Base-by-base conservation (phyloP, 73 alveolate genomes). In the Blepharisma stoltei region DNA sequence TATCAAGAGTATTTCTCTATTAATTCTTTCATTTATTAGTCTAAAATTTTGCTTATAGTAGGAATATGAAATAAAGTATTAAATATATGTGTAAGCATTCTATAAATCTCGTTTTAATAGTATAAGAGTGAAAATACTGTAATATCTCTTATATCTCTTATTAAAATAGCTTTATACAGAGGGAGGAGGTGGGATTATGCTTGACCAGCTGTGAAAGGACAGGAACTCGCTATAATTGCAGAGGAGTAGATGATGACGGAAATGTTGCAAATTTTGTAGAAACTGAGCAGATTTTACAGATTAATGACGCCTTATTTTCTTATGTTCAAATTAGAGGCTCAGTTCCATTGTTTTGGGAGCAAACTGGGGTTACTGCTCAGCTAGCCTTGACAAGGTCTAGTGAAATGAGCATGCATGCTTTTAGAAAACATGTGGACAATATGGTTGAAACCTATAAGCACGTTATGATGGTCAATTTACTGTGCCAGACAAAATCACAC, bases 221-320 rank as follows among this genome's bases (percentile, higher is more conserved):
- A 70, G 99, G 99, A 0, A 95, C 99, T n/a, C 73, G 99, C 38
- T 95, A 94, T 76, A 93, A 93, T 75, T 86, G 97, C 32, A 89
- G 99, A 81, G 99, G 99, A 7, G 86, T 95, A 7, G 97, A 97
- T 70, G 99, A 95, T 78, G 98, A 93, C 45, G 99, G 99, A 3
- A 92, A 95, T 79, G 97, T 90, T 6, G 98, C 98, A 8, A 97
- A 97, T 77, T 97, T 85, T 71, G 97, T 93, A 38, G 99, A 97
- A 83, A 89, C 97, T 23, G 99, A 97, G 88, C 91, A 94, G 86
- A 88, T 97, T 20, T 71, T 97, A 9, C 41, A 77, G 65, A 21
- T 55, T 20, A 67, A 81, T n/a, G 80, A 53, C 6, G 55, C 55
- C 48, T 47, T 89, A 20, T 69, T 77, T 21, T 78, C 94, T 25